These are phyloP conservation scores for Trametes punicea DNA, from an alignment of 768 basidiomycete species.

Conservation along the genomic window DNA sequence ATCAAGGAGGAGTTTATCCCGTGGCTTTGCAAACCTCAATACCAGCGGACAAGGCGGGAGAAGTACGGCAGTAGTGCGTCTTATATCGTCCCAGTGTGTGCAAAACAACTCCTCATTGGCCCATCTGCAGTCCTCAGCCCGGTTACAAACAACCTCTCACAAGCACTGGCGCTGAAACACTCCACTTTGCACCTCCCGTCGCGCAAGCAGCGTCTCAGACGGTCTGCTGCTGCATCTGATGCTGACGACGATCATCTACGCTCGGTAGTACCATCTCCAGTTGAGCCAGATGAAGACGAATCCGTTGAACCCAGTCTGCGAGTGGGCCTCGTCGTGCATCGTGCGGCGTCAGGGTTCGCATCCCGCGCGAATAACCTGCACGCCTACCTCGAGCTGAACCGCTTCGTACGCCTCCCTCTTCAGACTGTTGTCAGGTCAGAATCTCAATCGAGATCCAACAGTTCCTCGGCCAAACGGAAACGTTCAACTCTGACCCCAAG, in stretches of 20 bases:
- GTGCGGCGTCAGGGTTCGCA: constrained; percentile 49
- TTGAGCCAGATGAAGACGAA: constrained; percentile 35
- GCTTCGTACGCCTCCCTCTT: constrained; percentile 49
- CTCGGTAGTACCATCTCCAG: constrained; percentile 46
- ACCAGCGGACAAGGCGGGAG: constrained; percentile 54
- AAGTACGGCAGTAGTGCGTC: constrained; percentile 57
- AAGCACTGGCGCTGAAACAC: constrained; percentile 53
- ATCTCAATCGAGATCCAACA: constrained; percentile 23
- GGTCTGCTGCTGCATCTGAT: constrained; percentile 25
- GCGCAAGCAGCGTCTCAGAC: constrained; percentile 5
- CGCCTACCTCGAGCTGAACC: constrained; percentile 76
- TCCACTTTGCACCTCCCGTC: constrained; percentile 43
- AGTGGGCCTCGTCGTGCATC: constrained; percentile 62
- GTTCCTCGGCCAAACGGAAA: constrained; percentile 53
- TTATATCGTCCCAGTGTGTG: background rate
- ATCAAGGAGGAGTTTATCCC: constrained; percentile 89
- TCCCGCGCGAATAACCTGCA: constrained; percentile 75
- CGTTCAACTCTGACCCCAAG: constrained; percentile 58
- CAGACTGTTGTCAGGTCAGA: background rate
- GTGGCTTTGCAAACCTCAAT: constrained; percentile 87
- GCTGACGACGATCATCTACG: constrained; percentile 15
- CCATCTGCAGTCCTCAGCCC: constrained; percentile 43
- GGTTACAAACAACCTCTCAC: constrained; percentile 41
- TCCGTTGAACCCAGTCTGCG: constrained; percentile 47
- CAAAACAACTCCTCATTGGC: background rate